A percentile compares a stretch with the other conserved stretches of the same genome.
These are phyloP conservation scores for Solanum sitiens DNA, from an alignment of 257 asterid genomes.

Conservation along the genomic window DNA sequence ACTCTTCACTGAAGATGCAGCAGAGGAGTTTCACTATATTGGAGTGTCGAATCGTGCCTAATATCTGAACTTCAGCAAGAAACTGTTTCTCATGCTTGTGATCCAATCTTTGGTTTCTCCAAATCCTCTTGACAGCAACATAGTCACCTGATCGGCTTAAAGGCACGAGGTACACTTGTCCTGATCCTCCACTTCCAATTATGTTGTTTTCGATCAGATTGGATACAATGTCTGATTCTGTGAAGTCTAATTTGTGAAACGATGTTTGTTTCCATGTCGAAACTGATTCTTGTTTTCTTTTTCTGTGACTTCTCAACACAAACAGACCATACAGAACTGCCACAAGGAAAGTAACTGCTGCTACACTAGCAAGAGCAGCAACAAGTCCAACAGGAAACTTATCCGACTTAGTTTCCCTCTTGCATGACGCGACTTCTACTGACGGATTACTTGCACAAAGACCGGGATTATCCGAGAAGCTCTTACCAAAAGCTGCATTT, in stretches of 20 bases:
- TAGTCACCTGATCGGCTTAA: conserved; percentile 22
- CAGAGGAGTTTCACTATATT: conserved; percentile 76
- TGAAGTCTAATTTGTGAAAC: conserved; percentile 63
- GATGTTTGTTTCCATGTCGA: conserved; percentile 68
- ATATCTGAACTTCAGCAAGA: conserved; percentile 54
- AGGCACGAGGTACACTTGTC: conserved; percentile 65
- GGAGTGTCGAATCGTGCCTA: conserved; percentile 59
- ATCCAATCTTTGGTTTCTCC: conserved; percentile 32
- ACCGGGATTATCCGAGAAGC: conserved; percentile 55
- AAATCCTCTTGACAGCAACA: conserved; percentile 76
- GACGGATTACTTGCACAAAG: conserved; percentile 47
- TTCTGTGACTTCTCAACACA: conserved; percentile 32
- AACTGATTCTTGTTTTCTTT: conserved; percentile 16
- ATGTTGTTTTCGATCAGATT: conserved; percentile 39
- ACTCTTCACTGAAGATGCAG: conserved; percentile 46
- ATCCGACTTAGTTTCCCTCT: conserved; percentile 1
- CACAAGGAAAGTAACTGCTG: conserved; percentile 29
- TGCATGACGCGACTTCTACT: conserved; percentile 36
- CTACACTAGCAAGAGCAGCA: conserved; percentile 53
- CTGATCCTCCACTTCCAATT: conserved; percentile 87
- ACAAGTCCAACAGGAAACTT: conserved; percentile 27
- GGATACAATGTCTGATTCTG: conserved; percentile 43
- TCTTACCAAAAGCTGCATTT: conserved; percentile 36
- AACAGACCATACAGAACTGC: conserved; percentile 30
- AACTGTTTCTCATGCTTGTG: conserved; percentile 53